phyloP scores from a whole-genome alignment of 345 rosid genomes.

The Citrus sinensis region DVS_A1.0 CM039164.1:1548001-1548500 shows the following conservation, averaged over 20 bases:
- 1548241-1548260: neutral
- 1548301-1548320: neutral
- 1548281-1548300: neutral
- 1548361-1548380: neutral
- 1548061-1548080: neutral
- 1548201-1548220: neutral
- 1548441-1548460: conserved; percentile 33
- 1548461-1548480: conserved; percentile 82
- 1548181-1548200: neutral
- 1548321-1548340: neutral
- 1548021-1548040: conserved; percentile 94
- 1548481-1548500: conserved; percentile 88
- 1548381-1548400: conserved; percentile 77
- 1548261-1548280: neutral
- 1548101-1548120: neutral
- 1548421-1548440: conserved; percentile 38
- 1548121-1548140: neutral
- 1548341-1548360: neutral
- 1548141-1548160: too few species aligned
- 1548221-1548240: too few species aligned
- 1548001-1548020: conserved; percentile 80
- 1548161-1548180: neutral
- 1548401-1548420: conserved; percentile 76
- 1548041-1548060: conserved; percentile 18
- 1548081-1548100: neutral